Conservation (phyloP, 2,329 filamentous ascomycete genomes). For the Clarireedia homoeocarpa region DNA sequence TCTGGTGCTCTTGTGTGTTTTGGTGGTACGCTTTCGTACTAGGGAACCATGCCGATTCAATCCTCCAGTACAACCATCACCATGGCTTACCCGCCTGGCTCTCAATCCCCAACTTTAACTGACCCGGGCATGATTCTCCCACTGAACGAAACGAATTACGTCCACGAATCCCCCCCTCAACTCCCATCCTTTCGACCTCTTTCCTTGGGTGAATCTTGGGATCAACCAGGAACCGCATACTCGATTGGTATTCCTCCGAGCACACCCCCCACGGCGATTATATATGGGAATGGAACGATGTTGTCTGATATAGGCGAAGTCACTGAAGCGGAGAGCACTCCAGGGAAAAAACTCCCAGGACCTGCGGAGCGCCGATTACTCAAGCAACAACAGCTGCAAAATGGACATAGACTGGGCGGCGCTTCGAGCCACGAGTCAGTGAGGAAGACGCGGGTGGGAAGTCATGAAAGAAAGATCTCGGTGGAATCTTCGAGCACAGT, state of each 20-base stretch:
- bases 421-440: slow-evolving; percentile 37
- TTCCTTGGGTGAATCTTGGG: slow-evolving; percentile 29
- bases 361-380: slow-evolving; percentile 26
- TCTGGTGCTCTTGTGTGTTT: not conserved
- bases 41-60: slow-evolving; percentile 24
- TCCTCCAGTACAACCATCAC: slow-evolving; percentile 20
- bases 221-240: slow-evolving; percentile 23
- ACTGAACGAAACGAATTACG: slow-evolving; percentile 42
- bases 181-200: slow-evolving; percentile 33
- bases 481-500: slow-evolving; percentile 55
- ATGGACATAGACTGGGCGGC: slow-evolving; percentile 32
- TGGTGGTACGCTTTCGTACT: not conserved
- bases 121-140: slow-evolving; percentile 95
- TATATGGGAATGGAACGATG: slow-evolving; percentile 64
- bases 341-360: slow-evolving; percentile 30
- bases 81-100: slow-evolving; percentile 47
- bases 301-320: slow-evolving; percentile 56
- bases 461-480: slow-evolving; percentile 45
- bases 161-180: slow-evolving; percentile 42
- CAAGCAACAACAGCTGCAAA: slow-evolving; percentile 18
- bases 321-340: slow-evolving; percentile 44
- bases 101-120: slow-evolving; percentile 82
- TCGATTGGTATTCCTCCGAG: slow-evolving; percentile 33
- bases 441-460: slow-evolving; percentile 36
- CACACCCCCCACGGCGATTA: slow-evolving; percentile 53